Base-by-base conservation (phyloP, 495 filamentous ascomycete species). In the Penicillium pancosmium region DNA sequence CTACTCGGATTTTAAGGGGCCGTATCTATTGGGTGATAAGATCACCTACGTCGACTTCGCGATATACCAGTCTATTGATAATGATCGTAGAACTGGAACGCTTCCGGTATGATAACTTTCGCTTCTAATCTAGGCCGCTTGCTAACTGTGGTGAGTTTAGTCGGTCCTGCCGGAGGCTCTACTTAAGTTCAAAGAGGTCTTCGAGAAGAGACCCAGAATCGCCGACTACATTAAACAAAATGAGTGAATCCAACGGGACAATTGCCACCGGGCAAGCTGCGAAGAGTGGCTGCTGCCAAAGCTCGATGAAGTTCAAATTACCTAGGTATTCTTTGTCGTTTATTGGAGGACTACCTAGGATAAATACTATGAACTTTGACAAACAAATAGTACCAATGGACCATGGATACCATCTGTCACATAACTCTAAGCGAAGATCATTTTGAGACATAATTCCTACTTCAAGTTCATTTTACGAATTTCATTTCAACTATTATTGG, bases 31-130 rank as follows among this genome's bases (percentile, higher is more conserved):
- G 11, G 73, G 73, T 0, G 61, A 71, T 12, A 66, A 50, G 46
- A 52, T 70, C 12, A 72, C 71, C 6, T 75, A 75, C 52, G 64
- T 40, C 10, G 73, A 75, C 58, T 75, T 75, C 63, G 73, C 72
- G 11, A 52, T 75, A 16, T 75, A 67, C 53, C 70, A 71, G 48
- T 65, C 66, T 18, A 68, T 75, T 25, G 68, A 75, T 49, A 70
- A 72, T 25, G 68, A 75, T 48, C 25, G 21, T 25, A 54, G 60
- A 51, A 63, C 60, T 27, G 60, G 55, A 16, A 63, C 60, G 15
- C 50, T 63, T 57, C 60, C 60, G 13, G 60, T 63, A 54, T 15
- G 31, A 16, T 19, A 10, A 33, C 15, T 50, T 16, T 50, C 3
- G 41, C 19, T 31, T 47, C 16, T 33, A 2, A 16, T 50, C 11